Conservation (phyloP, 2,329 filamentous ascomycete genomes). For the Scytalidium lignicola region DNA sequence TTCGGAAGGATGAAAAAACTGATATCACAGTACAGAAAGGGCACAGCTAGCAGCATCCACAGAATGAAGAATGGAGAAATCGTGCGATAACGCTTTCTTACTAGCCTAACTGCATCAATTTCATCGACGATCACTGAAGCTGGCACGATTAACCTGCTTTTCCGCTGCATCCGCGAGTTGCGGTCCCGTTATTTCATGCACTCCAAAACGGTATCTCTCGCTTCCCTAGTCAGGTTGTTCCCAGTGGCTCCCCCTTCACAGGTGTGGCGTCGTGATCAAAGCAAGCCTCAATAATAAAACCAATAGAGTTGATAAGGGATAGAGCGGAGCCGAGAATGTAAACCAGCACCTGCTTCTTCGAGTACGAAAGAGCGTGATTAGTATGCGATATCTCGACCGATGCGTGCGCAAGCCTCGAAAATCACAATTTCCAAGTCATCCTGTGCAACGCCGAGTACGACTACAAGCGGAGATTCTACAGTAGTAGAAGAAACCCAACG, state of each 20-base stretch:
- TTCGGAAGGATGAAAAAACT: background rate
- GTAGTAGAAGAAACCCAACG: background rate
- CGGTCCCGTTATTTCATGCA: background rate
- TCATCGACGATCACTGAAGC: background rate
- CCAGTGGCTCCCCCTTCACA: background rate
- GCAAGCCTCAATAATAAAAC: background rate
- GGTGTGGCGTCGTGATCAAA: background rate
- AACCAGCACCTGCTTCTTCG: background rate
- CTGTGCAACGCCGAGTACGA: background rate
- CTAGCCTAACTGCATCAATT: background rate
- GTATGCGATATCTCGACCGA: background rate
- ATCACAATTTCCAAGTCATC: background rate
- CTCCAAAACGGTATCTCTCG: background rate
- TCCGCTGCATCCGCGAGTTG: background rate
- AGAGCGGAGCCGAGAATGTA: background rate
- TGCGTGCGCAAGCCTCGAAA: background rate
- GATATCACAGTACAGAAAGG: background rate
- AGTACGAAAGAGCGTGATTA: background rate
- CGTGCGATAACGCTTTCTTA: background rate
- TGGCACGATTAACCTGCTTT: background rate
- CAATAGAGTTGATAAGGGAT: background rate
- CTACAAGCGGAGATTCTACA: background rate
- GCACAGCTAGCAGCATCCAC: background rate
- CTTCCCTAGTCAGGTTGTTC: background rate
- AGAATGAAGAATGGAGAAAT: background rate